Percentiles rank a stretch among this genome's conserved stretches.
These are phyloP conservation scores for Rhizopogon roseolus DNA, from an alignment of 768 basidiomycete species.

Conservation along the genomic window DNA sequence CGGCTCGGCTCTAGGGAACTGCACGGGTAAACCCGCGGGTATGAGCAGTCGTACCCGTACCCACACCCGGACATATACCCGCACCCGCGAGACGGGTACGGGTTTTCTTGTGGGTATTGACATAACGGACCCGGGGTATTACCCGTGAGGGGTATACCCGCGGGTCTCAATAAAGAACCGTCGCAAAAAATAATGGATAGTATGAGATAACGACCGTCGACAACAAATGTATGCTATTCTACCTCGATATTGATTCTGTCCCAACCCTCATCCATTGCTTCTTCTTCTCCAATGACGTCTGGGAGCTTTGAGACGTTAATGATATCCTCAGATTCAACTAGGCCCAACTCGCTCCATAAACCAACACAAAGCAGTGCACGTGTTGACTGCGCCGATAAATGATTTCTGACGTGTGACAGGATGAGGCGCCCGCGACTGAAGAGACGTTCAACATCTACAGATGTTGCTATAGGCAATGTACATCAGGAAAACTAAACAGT, in stretches of 20 bases:
- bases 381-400: constrained; percentile 22
- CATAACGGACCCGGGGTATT: not conserved
- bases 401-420: constrained; percentile 21
- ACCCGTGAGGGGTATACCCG: not conserved
- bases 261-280: constrained; percentile 7
- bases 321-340: constrained; percentile 20
- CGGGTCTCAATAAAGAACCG: not conserved
- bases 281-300: constrained; percentile 5
- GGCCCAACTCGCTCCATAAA: constrained; percentile 21
- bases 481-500: no score
- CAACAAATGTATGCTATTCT: not conserved
- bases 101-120: not conserved
- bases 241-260: constrained; percentile 4
- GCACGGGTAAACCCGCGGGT: no score
- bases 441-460: constrained; percentile 22
- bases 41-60: no score
- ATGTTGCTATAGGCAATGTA: constrained; percentile 20
- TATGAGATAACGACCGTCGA: not conserved
- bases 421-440: constrained; percentile 24
- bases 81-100: not conserved
- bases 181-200: not conserved
- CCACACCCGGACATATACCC: not conserved
- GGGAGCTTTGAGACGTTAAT: not conserved
- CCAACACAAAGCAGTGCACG: constrained; percentile 25
- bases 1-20: no score